Percentiles rank a stretch among this genome's conserved stretches.
These are phyloP conservation scores for Cicer yamashitae DNA, from an alignment of 306 rosid genomes.

Conservation along the genomic window DNA sequence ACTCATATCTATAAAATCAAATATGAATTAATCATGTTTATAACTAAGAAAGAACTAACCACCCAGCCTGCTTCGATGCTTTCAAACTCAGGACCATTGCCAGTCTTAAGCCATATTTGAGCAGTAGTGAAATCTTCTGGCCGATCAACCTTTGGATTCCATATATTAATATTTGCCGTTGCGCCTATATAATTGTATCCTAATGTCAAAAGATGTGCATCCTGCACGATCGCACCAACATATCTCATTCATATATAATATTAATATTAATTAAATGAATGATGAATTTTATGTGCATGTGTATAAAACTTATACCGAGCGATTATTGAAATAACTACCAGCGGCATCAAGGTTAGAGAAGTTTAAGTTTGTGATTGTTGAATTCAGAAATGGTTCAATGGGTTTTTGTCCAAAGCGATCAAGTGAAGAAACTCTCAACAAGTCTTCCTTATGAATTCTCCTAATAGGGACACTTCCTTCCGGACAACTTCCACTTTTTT, in stretches of 20 bases:
- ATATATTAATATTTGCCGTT: conserved; percentile 60
- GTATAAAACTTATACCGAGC: conserved; percentile 44
- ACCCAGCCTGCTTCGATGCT: conserved; percentile 69
- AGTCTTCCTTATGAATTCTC: conserved; percentile 54
- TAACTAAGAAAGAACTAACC: background rate
- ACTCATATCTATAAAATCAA: background rate
- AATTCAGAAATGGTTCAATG: background rate
- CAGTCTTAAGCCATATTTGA: conserved; percentile 64
- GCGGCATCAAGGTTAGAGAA: background rate
- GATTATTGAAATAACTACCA: conserved; percentile 20
- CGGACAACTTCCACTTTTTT: conserved; percentile 71
- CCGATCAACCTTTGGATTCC: conserved; percentile 61
- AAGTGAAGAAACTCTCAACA: conserved; percentile 53
- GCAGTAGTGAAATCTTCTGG: conserved; percentile 65
- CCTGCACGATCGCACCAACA: background rate
- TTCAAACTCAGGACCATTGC: conserved; percentile 49
- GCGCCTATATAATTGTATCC: conserved; percentile 63
- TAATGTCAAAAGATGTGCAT: conserved; percentile 46
- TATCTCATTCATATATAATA: background rate
- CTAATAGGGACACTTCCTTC: conserved; percentile 69
- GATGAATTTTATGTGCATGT: too few relatives aligned
- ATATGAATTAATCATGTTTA: background rate
- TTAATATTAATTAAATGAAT: too few relatives aligned
- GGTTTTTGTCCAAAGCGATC: conserved; percentile 57
- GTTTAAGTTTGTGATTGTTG: conserved; percentile 24